Evolutionary conservation across 768 basidiomycete genomes (phyloP).

Genomic region (Suillus subluteus): DNA sequence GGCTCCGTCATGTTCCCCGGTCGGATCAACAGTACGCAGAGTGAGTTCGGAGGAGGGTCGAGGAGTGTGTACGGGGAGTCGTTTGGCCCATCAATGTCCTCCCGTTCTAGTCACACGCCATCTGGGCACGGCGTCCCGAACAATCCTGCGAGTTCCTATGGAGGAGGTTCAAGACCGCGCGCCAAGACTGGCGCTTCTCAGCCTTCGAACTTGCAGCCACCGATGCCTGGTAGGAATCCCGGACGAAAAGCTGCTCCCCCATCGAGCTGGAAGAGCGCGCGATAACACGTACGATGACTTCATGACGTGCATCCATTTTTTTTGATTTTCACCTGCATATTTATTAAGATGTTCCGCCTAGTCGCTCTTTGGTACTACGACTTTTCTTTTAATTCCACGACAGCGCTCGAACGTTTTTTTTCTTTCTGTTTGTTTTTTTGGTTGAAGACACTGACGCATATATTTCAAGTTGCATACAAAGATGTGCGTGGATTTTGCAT

Average conservation of each 20-base stretch:
- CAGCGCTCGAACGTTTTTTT: background rate
- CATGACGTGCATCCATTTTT: background rate
- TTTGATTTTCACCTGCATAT: conserved; percentile 9
- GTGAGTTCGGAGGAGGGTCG: conserved; percentile 66
- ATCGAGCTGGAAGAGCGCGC: conserved; percentile 59
- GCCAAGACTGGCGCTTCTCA: conserved; percentile 36
- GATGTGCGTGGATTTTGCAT: background rate
- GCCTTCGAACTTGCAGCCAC: conserved; percentile 21
- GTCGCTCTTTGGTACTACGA: conserved; percentile 3
- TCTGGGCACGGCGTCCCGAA: conserved; percentile 12
- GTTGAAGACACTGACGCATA: background rate
- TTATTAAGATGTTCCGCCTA: background rate
- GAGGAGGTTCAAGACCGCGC: conserved; percentile 32
- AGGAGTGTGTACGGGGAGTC: conserved; percentile 74
- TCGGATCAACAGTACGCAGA: conserved; percentile 50
- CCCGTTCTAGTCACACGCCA: conserved; percentile 18
- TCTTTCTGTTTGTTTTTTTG: background rate
- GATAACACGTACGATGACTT: conserved; percentile 14
- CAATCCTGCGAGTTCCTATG: conserved; percentile 25
- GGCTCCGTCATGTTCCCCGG: conserved; percentile 59
- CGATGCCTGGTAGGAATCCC: conserved; percentile 23
- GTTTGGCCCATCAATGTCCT: conserved; percentile 44
- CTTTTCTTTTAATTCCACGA: background rate
- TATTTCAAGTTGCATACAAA: background rate
- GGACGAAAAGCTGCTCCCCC: conserved; percentile 50